These are phyloP conservation scores for Rhizopus stolonifer DNA, from an alignment of 371 early-diverging fungal genomes.

Conservation along the genomic window DNA sequence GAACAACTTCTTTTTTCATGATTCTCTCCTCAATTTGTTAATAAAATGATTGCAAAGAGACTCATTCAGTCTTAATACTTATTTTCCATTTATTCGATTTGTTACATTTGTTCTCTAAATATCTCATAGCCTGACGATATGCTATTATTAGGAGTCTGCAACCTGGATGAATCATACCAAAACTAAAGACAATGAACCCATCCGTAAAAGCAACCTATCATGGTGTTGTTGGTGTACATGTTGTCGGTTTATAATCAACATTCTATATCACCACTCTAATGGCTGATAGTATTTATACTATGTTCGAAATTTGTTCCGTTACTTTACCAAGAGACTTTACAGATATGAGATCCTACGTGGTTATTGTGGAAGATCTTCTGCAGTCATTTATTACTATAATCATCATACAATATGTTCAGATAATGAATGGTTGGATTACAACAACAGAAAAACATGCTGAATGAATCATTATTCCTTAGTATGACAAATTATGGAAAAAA, in stretches of 20 bases:
- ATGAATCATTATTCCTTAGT: background rate
- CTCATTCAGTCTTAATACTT: too few species aligned
- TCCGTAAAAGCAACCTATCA: background rate
- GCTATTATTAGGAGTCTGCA: slow-evolving; percentile 1
- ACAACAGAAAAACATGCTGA: slow-evolving; percentile 1
- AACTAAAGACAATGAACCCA: slow-evolving; percentile 1
- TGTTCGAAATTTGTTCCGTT: background rate
- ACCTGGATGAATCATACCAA: background rate
- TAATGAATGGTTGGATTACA: background rate
- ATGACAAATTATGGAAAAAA: slow-evolving; percentile 1
- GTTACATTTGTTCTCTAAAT: too few species aligned
- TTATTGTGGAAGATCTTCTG: slow-evolving; percentile 4
- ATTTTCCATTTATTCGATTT: too few species aligned
- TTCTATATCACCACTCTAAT: background rate
- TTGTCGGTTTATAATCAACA: slow-evolving; percentile 3
- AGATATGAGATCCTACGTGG: background rate
- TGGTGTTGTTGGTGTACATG: slow-evolving; percentile 16
- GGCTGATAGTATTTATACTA: background rate
- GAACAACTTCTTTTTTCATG: too few species aligned
- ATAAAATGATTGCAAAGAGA: too few species aligned
- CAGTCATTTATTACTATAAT: background rate
- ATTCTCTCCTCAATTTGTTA: too few species aligned
- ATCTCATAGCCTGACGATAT: slow-evolving; percentile 1
- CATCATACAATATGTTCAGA: background rate
- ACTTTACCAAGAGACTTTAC: slow-evolving; percentile 7